Base-by-base conservation (phyloP, 805 yeast species). In the Citeromyces matritensis region DNA sequence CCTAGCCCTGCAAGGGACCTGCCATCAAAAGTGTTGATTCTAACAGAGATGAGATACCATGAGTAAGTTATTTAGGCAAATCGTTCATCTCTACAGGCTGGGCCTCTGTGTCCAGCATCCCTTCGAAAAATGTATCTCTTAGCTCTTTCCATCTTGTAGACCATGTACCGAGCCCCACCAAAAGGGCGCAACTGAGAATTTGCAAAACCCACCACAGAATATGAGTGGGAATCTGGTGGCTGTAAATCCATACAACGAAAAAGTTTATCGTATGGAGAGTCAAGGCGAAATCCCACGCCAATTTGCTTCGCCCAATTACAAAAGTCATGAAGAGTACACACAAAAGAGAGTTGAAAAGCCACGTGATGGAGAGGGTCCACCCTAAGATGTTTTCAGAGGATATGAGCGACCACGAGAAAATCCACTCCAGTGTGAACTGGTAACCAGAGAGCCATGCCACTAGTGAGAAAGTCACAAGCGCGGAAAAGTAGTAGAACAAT, bases 221-320 rank as follows among this genome's bases (percentile, higher is more conserved):
- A 23, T 74, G 69, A 10, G 57, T 55, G 0, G 98, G 98, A 39
- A 88, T 66, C 21, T 64, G 60, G 0, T 71, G 66, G 1, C 82
- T 63, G 39, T 71, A 73, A 1, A 69, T 37, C 72, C 82, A 73
- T 0, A 73, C 82, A 3, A 83, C 73, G 3, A 73, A 32, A 15
- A 88, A 52, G 53, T 88, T 78, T 31, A 91, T 66, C 14, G 79
- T 71, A 51, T 91, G 95, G 10, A 88, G 71, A 0, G 98, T 91
- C n/a, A 88, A 47, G 8, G 95, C 95, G 57, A 91, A 88, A 54
- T 88, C 98, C 80, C 95, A 80, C 0, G 96, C 97, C 31, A 88
- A 58, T 50, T 88, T 91, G 27, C 94, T 80, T 35, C 97, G 62
- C 0, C 97, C 95, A 9, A 88, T 95, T 17, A 88, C 73, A 2